Conservation (phyloP, 768 basidiomycete species). For the Russula olivacea region DNA sequence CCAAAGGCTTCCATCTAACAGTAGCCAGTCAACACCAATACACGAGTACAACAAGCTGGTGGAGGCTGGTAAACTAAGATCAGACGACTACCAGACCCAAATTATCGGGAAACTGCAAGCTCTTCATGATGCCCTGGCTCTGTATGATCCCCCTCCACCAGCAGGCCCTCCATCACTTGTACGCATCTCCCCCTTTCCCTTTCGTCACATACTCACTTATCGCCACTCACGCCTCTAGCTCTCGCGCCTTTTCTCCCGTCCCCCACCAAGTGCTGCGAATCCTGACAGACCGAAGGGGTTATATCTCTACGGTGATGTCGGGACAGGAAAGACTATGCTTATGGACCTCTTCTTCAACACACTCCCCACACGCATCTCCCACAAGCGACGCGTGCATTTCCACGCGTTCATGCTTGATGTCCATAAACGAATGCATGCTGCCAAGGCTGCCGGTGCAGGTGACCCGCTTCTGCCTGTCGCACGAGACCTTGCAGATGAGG, state of each 20-base stretch:
- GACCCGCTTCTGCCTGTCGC: slow-evolving; percentile 89
- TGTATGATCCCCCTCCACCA: slow-evolving; percentile 58
- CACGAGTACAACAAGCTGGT: slow-evolving; percentile 46
- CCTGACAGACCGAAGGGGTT: slow-evolving; percentile 54
- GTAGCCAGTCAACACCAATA: slow-evolving; percentile 28
- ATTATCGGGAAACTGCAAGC: slow-evolving; percentile 80
- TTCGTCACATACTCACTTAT: not conserved
- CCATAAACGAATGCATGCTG: slow-evolving; percentile 83
- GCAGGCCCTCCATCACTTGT: slow-evolving; percentile 33
- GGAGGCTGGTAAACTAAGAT: slow-evolving; percentile 47
- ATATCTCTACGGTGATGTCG: slow-evolving; percentile 95
- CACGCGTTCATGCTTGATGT: slow-evolving; percentile 99
- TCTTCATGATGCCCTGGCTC: slow-evolving; percentile 63
- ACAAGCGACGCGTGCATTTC: slow-evolving; percentile 90
- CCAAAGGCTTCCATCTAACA: not conserved
- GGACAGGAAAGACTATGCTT: slow-evolving; percentile 97
- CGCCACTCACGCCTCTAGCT: slow-evolving; percentile 1
- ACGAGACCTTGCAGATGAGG: slow-evolving; percentile 78
- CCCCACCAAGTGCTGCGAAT: slow-evolving; percentile 23
- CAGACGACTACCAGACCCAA: slow-evolving; percentile 78
- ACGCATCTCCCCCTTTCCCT: slow-evolving; percentile 11
- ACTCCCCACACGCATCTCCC: slow-evolving; percentile 56
- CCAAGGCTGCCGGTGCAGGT: slow-evolving; percentile 61
- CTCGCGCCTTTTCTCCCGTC: slow-evolving; percentile 17
- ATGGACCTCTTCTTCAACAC: slow-evolving; percentile 97